Percentiles rank a stretch among this genome's conserved stretches.
phyloP scores from a whole-genome alignment of 2,329 filamentous ascomycete genomes.

The Acephala macrosclerotiorum region DNA sequence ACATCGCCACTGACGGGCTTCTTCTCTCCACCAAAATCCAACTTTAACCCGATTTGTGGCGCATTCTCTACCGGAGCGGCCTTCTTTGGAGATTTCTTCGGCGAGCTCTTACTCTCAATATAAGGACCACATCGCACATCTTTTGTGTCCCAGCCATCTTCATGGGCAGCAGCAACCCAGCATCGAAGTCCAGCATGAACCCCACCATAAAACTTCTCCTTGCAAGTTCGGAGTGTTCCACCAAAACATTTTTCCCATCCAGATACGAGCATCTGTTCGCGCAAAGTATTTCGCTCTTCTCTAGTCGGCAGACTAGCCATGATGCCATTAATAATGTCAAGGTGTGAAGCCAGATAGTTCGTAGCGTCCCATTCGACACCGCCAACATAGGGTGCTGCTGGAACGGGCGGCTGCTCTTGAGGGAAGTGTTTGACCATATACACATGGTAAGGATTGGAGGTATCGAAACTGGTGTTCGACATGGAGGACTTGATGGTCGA shows the following conservation, averaged over 20 bases:
- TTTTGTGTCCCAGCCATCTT: conserved; percentile 87
- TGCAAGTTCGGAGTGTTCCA: conserved; percentile 84
- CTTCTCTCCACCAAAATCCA: conserved; percentile 38
- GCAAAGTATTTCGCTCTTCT: conserved; percentile 77
- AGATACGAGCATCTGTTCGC: conserved; percentile 79
- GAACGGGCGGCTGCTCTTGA: conserved; percentile 84
- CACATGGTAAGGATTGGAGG: conserved; percentile 53
- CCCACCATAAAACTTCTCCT: conserved; percentile 95
- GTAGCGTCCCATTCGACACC: conserved; percentile 99
- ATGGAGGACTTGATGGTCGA: conserved; percentile 36
- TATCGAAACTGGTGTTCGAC: conserved; percentile 44
- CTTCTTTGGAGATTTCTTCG: conserved; percentile 52
- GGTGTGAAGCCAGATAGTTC: conserved; percentile 90
- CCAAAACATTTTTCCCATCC: conserved; percentile 94
- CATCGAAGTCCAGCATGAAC: conserved; percentile 89
- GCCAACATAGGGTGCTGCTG: conserved; percentile 93
- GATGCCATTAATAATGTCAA: conserved; percentile 92
- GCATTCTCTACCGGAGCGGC: conserved; percentile 29
- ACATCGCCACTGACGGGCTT: conserved; percentile 30
- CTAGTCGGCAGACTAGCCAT: conserved; percentile 78
- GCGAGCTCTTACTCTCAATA: conserved; percentile 49
- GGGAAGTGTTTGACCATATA: conserved; percentile 82
- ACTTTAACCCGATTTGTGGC: conserved; percentile 43
- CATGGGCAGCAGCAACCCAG: conserved; percentile 87
- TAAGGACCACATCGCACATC: conserved; percentile 79